Percentiles rank a stretch among this genome's conserved stretches.
Evolutionary conservation across 805 yeast species (phyloP).

Genomic region (Teunomyces panamensis): DNA sequence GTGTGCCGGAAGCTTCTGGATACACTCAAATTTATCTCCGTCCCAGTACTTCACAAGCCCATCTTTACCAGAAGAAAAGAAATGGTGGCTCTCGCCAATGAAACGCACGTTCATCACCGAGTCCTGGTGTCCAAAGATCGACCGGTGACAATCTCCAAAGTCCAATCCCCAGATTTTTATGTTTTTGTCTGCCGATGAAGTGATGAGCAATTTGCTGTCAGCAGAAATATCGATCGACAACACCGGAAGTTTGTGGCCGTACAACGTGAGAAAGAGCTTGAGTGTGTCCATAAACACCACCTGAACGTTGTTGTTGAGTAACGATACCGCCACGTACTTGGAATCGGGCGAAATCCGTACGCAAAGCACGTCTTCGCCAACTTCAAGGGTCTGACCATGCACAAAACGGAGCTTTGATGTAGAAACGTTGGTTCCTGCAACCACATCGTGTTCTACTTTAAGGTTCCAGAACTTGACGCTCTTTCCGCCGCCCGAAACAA

Average conservation of each 20-base stretch:
- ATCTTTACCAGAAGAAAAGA: conserved; percentile 88
- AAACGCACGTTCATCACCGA: conserved; percentile 87
- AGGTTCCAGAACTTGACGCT: conserved; percentile 87
- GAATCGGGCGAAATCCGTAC: conserved; percentile 80
- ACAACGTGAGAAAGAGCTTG: conserved; percentile 82
- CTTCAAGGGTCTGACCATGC: conserved; percentile 79
- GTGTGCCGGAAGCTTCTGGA: conserved; percentile 80
- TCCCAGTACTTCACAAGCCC: conserved; percentile 94
- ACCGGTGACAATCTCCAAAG: conserved; percentile 97
- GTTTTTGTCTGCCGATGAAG: conserved; percentile 96
- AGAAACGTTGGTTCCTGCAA: conserved; percentile 61
- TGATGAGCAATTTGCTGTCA: conserved; percentile 83
- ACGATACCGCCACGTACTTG: conserved; percentile 74
- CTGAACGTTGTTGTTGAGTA: conserved; percentile 92
- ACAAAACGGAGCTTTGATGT: conserved; percentile 55
- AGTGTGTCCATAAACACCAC: conserved; percentile 84
- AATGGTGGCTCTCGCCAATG: conserved; percentile 81
- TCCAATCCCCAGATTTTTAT: conserved; percentile 98
- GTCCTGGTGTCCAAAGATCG: conserved; percentile 95
- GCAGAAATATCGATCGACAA: conserved; percentile 85
- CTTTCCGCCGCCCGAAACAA: conserved; percentile 93
- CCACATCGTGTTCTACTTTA: conserved; percentile 58
- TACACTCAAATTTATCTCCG: conserved; percentile 92
- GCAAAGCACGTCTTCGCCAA: conserved; percentile 79
- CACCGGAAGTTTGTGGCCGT: conserved; percentile 96